Base-by-base conservation (phyloP, 768 basidiomycete genomes). In the Imleria badia region DNA sequence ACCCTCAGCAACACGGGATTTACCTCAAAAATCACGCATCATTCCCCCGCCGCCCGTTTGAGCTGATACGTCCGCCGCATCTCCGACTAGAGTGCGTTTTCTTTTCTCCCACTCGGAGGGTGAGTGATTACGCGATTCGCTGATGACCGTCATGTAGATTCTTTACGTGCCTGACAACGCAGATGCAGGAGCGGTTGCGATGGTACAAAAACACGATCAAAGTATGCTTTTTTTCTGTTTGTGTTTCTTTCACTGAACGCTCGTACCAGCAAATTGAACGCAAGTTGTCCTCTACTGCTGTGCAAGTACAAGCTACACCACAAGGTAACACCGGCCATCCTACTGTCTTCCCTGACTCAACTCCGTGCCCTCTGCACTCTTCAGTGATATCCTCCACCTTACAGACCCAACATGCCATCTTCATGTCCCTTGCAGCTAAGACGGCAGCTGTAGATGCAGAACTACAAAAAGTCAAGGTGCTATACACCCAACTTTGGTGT, bases 201-300 rank as follows among this genome's bases (percentile, higher is more conserved):
- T 91, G 89, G 84, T 92, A 89, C 71, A 89, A 89, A 61, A 75
- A 80, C 20, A 91, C 88, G 23, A 87, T 91, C 51, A 89, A 93
- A 76, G 91, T 87, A 54, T 48, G 72, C 60, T 13, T 40, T 35
- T 39, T 42, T 42, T 29, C 5, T 20, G n/a, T 34, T 15, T 0
- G n/a, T 47, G 14, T 30, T 17, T n/a, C 15, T 30, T 20, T 17
- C 17, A n/a, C 41, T 59, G 2, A 66, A 42, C 22, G 7, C 19
- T 26, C 26, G 17, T n/a, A 23, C 39, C 30, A 68, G 62, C 65
- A 68, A 86, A 91, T 94, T 60, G 91, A 93, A 71, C 81, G 89
- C 48, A 91, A 89, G 66, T 74, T 92, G 7, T 81, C 86, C 6
- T 85, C 87, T 9, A 81, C 86, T 5, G 76, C 84, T 9, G 73